Evolutionary conservation across 1,284 basidiomycete genomes (phyloP), one percentile per base, ranked within the genome.

Genomic region (Trichosporon ovoides): DNA sequence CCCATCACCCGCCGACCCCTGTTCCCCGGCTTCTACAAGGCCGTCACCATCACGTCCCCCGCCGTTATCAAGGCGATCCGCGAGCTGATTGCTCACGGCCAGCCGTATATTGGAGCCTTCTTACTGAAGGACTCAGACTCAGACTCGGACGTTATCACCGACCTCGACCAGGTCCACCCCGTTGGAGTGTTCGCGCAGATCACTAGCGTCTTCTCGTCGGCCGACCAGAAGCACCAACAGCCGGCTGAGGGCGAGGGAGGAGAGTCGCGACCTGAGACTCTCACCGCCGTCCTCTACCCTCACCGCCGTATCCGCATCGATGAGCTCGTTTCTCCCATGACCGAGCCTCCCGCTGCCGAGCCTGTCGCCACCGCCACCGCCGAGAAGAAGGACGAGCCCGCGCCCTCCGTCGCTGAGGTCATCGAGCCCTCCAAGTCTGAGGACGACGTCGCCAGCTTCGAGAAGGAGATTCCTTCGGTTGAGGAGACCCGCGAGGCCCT

Each of bases 111-210:
- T 61, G 95, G 96, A 59, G 96, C 95, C 22, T 98, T 98, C 81
- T 78, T 98, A 40, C 86, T 98, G 70, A 98, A 97, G 80, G 93
- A 98, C 74, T 90, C 93, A 66, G 86, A 92, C 66, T 83, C 87
- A 58, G 95, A 98, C 77, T 88, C 87, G 68, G 96, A 98, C 76
- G 84, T 95, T 58, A 96, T 98, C 69, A 89, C 88, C 62, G 87
- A 89, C 70, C 77, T 91, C 53, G 84, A 89, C 77, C 86, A 91
- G 61, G 92, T 98, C 3, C 91, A 98, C 77, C 84, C 85, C 4
- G 91, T 97, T 56, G 96, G 96, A 61, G 93, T 98, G 10, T 97
- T 98, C 73, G 93, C 93, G 3, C 95, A 98, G 79, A 93, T 98
- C 62, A 98, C 95, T 1, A 93, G 89, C 67, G 88, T 95, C 5